Percentiles rank a stretch among this genome's conserved stretches.
Evolutionary conservation across 352 stramenopile genomes (phyloP).

Genomic region (Pythium biforme): DNA sequence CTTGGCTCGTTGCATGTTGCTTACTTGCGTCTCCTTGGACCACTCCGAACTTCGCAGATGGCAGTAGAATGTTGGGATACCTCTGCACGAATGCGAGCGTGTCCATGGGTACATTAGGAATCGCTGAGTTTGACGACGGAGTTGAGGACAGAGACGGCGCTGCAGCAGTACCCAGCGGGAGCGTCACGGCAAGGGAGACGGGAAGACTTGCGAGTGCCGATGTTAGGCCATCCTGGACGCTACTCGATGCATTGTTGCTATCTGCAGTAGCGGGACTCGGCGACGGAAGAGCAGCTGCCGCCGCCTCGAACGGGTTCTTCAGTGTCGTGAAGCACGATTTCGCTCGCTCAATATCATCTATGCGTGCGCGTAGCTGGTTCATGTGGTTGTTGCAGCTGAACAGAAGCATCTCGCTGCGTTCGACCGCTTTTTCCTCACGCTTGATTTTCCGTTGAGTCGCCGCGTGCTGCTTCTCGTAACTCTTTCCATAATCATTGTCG

Average conservation of each 20-base stretch:
- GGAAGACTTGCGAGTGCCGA: background rate
- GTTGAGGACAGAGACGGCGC: slow-evolving; percentile 1
- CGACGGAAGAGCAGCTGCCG: slow-evolving; percentile 12
- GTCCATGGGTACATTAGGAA: slow-evolving; percentile 36
- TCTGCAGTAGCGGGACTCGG: background rate
- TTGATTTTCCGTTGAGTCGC: slow-evolving; percentile 76
- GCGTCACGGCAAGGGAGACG: slow-evolving; percentile 22
- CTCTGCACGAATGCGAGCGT: slow-evolving; percentile 41
- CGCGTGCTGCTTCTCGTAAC: slow-evolving; percentile 78
- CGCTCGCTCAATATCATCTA: slow-evolving; percentile 72
- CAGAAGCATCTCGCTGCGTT: slow-evolving; percentile 72
- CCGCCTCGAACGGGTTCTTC: slow-evolving; percentile 30
- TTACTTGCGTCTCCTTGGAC: slow-evolving; percentile 14
- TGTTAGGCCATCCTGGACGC: background rate
- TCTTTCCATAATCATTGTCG: slow-evolving; percentile 79
- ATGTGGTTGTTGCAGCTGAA: slow-evolving; percentile 84
- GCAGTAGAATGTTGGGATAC: slow-evolving; percentile 66
- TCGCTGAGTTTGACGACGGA: slow-evolving; percentile 10
- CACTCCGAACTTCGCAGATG: slow-evolving; percentile 27
- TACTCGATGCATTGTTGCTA: background rate
- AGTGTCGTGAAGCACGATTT: slow-evolving; percentile 49
- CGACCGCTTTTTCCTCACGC: slow-evolving; percentile 81
- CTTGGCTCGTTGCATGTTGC: background rate
- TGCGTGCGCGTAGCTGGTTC: slow-evolving; percentile 62
- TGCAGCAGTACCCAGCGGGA: slow-evolving; percentile 13